These are phyloP conservation scores for Entrophospora sp. DNA, from an alignment of 192 early-diverging fungal species.

Conservation along the genomic window DNA sequence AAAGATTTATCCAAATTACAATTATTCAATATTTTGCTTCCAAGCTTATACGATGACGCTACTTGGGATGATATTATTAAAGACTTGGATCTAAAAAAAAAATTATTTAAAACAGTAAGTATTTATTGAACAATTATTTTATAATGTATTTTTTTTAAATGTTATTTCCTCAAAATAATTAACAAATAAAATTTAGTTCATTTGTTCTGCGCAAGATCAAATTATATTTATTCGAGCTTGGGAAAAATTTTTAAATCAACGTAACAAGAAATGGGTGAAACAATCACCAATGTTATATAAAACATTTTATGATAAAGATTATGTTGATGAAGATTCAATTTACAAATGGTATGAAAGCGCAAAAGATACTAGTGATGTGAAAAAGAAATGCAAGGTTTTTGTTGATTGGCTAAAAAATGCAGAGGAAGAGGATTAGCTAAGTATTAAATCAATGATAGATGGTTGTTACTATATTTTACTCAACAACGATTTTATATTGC, in stretches of 20 bases:
- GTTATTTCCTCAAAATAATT: no score
- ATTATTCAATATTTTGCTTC: constrained; percentile 56
- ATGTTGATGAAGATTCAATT: constrained; percentile 74
- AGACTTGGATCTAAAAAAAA: constrained; percentile 28
- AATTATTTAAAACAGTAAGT: constrained; percentile 33
- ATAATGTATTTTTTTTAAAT: background rate
- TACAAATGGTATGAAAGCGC: constrained; percentile 50
- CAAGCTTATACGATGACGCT: constrained; percentile 48
- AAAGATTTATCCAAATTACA: constrained; percentile 68
- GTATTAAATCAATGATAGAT: no score
- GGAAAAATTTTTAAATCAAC: constrained; percentile 41
- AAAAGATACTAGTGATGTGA: constrained; percentile 45
- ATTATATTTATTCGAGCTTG: constrained; percentile 45
- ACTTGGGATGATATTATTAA: constrained; percentile 26
- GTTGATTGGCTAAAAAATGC: constrained; percentile 71
- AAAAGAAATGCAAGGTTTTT: constrained; percentile 55
- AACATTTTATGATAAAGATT: constrained; percentile 59
- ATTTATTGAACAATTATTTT: background rate
- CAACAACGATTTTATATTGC: no score
- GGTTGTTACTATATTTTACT: no score
- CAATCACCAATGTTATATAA: constrained; percentile 57
- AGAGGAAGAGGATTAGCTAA: constrained; percentile 66
- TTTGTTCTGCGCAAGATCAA: constrained; percentile 47
- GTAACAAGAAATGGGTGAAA: constrained; percentile 34
- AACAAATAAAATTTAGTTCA: no score